Evolutionary conservation across 1,284 basidiomycete genomes (phyloP).

Genomic region (Anthracocystis setariae): DNA sequence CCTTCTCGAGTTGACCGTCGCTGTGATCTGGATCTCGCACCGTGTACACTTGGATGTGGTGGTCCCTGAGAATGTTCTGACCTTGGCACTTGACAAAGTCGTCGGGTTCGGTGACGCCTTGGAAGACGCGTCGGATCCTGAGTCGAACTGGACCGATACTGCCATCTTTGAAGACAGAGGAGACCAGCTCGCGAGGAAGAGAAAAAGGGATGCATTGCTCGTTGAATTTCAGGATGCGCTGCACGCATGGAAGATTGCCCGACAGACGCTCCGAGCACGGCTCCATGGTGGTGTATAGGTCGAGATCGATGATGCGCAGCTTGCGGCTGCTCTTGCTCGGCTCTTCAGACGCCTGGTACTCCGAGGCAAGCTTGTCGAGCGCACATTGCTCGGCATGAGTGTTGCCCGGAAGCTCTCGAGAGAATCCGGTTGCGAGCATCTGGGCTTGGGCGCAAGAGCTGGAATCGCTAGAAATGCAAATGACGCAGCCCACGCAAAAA

Average conservation of each 20-base stretch:
- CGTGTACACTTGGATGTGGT: slow-evolving; percentile 81
- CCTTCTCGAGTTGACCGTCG: slow-evolving; percentile 39
- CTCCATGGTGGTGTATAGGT: slow-evolving; percentile 95
- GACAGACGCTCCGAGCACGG: slow-evolving; percentile 92
- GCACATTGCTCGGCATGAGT: slow-evolving; percentile 98
- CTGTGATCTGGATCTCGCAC: slow-evolving; percentile 65
- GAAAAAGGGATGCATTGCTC: slow-evolving; percentile 9
- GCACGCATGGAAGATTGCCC: slow-evolving; percentile 84
- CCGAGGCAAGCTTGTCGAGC: slow-evolving; percentile 75
- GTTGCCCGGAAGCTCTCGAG: slow-evolving; percentile 88
- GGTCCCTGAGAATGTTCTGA: slow-evolving; percentile 77
- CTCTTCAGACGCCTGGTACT: slow-evolving; percentile 8
- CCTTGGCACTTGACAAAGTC: slow-evolving; percentile 97
- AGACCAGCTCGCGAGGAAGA: slow-evolving; percentile 10
- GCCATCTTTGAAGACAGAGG: neutral
- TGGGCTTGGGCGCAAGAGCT: neutral
- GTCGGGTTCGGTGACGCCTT: slow-evolving; percentile 90
- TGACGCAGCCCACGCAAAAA: slow-evolving; percentile 92
- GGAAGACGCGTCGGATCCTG: slow-evolving; percentile 79
- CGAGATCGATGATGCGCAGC: slow-evolving; percentile 69
- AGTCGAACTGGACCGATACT: slow-evolving; percentile 8
- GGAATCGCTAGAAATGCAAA: slow-evolving; percentile 71
- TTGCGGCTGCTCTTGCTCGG: neutral
- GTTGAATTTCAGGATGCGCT: slow-evolving; percentile 77
- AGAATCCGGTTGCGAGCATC: slow-evolving; percentile 83